Base-by-base conservation (phyloP, 2,329 filamentous ascomycete species). In the Aspergillus quadricinctus region DNA sequence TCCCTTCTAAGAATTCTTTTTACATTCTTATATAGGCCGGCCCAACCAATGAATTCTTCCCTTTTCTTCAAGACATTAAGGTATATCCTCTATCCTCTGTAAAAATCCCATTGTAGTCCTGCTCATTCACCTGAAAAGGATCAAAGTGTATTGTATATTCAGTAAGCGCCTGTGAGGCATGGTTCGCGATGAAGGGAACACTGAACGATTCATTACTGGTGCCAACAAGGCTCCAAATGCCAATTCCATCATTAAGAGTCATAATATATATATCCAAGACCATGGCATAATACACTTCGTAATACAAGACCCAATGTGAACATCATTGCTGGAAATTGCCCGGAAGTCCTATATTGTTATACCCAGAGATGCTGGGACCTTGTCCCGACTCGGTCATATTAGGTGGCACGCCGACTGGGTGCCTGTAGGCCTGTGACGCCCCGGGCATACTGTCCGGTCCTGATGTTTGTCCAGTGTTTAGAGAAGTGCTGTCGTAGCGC, bases 21-120 rank as follows among this genome's bases (percentile, higher is more conserved):
- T 48, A 25, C 40, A 35, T 55, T 55, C 41, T 55, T 57, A 57
- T 57, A 57, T 57, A 57, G 52, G 56, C 52, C 49, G 52, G 52
- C 46, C 54, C 45, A 46, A 49, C 27, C 41, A 54, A 51, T 27
- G 31, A 45, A n/a, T 45, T 35, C 46, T 53, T n/a, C 40, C 25
- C 10, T 31, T 46, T 27, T 8, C 23, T 23, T 23, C 21, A 29
- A 8, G n/a, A 19, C n/a, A 49, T 29, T 21, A n/a, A n/a, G n/a
- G n/a, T n/a, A 1, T 21, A 49, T 3, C 48, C 11, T 23, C 6
- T 25, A 14, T 37, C 5, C 14, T 17, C 3, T 17, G 17, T 37
- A 3, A 37, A 17, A 7, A 37, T 37, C 3, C 7, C 14, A 17
- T 17, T 3, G 31, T 37, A 37, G 31, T 17, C 31, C 14, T 17